Base-by-base conservation (phyloP, 2,329 filamentous ascomycete species). In the Ophiostoma piceae region DNA sequence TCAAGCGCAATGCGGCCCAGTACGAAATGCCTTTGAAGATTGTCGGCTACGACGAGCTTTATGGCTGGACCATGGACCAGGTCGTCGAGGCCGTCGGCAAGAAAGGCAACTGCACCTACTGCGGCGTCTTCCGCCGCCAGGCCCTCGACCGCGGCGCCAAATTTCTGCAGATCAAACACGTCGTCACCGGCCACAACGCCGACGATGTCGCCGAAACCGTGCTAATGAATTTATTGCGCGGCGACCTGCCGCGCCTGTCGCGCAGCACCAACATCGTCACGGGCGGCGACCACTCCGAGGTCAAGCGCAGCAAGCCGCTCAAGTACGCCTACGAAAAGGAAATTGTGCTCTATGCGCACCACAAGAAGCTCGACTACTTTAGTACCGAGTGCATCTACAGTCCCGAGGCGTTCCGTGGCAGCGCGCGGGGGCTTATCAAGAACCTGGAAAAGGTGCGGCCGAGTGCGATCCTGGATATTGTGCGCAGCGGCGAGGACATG, bases 271-370 rank as follows among this genome's bases (percentile, higher is more conserved):
- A 88, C 74, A 98, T 99, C 75, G 84, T 98, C 16, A 99, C 89
- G 2, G 90, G 86, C 57, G 90, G 88, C 75, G 82, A 88, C 41
- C 86, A 85, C n/a, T 93, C 91, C 71, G 92, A 96, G 72, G 94
- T 97, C 74, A 96, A 96, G 82, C 87, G 95, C 73, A 96, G 92
- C 80, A 99, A 99, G 80, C 95, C 95, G 16, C 84, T 99, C 65
- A 98, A 99, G 79, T 99, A 98, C 78, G 94, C 94, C 1, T 99
- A 98, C 77, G 95, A 99, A 78, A 99, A 99, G 81, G 95, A 99
- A 78, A 99, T 99, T 74, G 95, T 99, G 22, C 84, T 99, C 6
- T 99, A 99, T 77, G 95, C 95, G 5, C 92, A 98, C 77, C 93
- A 99, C 82, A 96, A 95, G 80, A 94, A 94, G 79, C 84, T 99